Conservation (phyloP, 83 land plant genomes). For the Picea engelmannii region DNA sequence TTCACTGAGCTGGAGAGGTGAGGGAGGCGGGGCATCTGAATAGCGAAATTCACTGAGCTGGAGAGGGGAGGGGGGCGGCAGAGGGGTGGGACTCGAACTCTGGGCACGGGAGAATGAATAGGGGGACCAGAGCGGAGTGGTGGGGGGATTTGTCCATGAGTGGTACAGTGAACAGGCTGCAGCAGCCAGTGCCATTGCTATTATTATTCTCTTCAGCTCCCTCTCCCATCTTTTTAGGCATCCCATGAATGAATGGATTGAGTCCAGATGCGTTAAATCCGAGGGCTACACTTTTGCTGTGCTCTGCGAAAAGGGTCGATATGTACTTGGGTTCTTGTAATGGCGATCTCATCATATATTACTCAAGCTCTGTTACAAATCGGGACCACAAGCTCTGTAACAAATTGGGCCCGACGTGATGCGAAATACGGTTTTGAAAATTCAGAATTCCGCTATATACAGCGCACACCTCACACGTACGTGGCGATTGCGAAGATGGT, state of each 20-base stretch:
- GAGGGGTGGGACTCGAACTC: not conserved
- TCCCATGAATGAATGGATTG: not conserved
- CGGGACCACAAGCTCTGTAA: too few relatives aligned
- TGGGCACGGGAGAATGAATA: not conserved
- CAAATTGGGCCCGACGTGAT: too few relatives aligned
- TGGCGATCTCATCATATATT: too few relatives aligned
- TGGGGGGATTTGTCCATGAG: not conserved
- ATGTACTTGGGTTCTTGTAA: too few relatives aligned
- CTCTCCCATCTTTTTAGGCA: not conserved
- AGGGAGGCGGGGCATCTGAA: not conserved
- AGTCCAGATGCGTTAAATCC: too few relatives aligned
- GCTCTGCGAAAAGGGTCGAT: too few relatives aligned
- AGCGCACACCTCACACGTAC: too few relatives aligned
- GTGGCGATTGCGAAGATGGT: too few relatives aligned
- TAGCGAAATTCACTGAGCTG: not conserved
- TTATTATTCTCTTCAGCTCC: not conserved
- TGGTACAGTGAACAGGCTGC: not conserved
- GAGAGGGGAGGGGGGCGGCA: not conserved
- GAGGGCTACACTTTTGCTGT: too few relatives aligned
- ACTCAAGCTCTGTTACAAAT: too few relatives aligned
- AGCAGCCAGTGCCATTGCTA: not conserved
- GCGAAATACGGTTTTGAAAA: too few relatives aligned
- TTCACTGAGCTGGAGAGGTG: not conserved
- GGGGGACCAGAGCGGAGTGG: not conserved
- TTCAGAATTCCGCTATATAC: too few relatives aligned